These are phyloP conservation scores for Lepiota brunneoincarnata DNA, from an alignment of 768 basidiomycete species.

Conservation along the genomic window DNA sequence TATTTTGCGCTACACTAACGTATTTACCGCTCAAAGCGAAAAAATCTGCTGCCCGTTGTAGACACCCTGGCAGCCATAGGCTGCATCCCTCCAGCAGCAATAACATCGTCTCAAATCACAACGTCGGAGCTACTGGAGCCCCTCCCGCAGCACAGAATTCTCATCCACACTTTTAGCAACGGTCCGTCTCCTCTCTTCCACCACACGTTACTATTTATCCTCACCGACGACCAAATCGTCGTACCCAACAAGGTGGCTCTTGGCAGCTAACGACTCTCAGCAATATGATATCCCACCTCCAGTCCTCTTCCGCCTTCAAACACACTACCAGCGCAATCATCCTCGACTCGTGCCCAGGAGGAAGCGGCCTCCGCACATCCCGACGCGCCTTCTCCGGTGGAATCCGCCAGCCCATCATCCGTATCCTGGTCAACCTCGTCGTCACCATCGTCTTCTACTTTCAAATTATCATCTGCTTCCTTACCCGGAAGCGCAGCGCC, in stretches of 20 bases:
- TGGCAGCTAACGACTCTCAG: slow-evolving; percentile 33
- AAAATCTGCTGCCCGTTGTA: slow-evolving; percentile 31
- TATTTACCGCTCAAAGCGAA: slow-evolving; percentile 18
- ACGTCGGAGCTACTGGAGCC: slow-evolving; percentile 7
- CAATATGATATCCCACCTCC: slow-evolving; percentile 25
- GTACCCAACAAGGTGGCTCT: slow-evolving; percentile 36
- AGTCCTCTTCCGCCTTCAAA: slow-evolving; percentile 9
- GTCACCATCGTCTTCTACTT: slow-evolving; percentile 27
- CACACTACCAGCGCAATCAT: slow-evolving; percentile 31
- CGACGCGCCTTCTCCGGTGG: slow-evolving; percentile 30
- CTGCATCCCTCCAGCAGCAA: slow-evolving; percentile 22
- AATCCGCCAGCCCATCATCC: slow-evolving; percentile 28
- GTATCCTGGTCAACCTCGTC: slow-evolving; percentile 19
- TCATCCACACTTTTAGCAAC: slow-evolving; percentile 49
- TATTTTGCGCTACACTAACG: background rate
- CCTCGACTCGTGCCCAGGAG: slow-evolving; percentile 46
- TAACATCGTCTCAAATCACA: background rate
- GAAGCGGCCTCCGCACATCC: slow-evolving; percentile 22
- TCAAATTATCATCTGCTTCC: slow-evolving; percentile 14
- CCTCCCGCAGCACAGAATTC: slow-evolving; percentile 27
- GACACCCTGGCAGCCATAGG: slow-evolving; percentile 35
- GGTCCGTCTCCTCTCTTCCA: slow-evolving; percentile 25
- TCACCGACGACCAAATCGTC: too few species aligned
- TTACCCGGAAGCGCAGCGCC: slow-evolving; percentile 21
- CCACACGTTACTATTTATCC: background rate